Evolutionary conservation across 768 basidiomycete genomes (phyloP).

Genomic region (Kwoniella shandongensis): DNA sequence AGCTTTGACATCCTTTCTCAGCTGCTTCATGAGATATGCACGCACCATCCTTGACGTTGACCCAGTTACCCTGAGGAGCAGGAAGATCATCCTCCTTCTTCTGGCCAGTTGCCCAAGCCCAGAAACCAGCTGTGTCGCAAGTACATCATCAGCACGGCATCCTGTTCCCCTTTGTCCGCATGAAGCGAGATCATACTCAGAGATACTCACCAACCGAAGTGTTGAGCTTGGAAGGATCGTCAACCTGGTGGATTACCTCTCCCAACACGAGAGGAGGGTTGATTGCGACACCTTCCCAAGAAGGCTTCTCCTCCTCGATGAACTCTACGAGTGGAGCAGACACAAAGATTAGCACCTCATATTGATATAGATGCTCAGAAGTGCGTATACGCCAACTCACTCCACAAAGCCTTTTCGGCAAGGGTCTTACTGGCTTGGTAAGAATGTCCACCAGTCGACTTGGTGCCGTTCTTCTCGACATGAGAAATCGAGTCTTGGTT

Average conservation of each 20-base stretch:
- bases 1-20: background rate
- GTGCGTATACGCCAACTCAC: conserved; percentile 1
- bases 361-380: background rate
- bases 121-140: conserved; percentile 37
- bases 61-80: conserved; percentile 35
- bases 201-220: conserved; percentile 52
- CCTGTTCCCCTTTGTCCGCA: no score
- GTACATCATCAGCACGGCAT: background rate
- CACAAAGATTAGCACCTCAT: background rate
- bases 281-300: conserved; percentile 47
- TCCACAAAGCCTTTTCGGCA: conserved; percentile 46
- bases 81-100: conserved; percentile 47
- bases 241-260: conserved; percentile 55
- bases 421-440: conserved; percentile 45
- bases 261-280: conserved; percentile 53
- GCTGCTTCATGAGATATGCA: background rate
- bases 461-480: conserved; percentile 24
- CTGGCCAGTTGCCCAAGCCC: conserved; percentile 38
- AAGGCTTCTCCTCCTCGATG: conserved; percentile 47
- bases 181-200: background rate
- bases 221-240: conserved; percentile 54
- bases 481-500: conserved; percentile 18
- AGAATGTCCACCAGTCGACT: conserved; percentile 20
- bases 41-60: conserved; percentile 45
- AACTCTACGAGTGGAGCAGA: conserved; percentile 29